Evolutionary conservation across 2,329 filamentous ascomycete genomes (phyloP), one percentile per base, ranked within the genome.

Genomic region (Lomentospora prolificans): DNA sequence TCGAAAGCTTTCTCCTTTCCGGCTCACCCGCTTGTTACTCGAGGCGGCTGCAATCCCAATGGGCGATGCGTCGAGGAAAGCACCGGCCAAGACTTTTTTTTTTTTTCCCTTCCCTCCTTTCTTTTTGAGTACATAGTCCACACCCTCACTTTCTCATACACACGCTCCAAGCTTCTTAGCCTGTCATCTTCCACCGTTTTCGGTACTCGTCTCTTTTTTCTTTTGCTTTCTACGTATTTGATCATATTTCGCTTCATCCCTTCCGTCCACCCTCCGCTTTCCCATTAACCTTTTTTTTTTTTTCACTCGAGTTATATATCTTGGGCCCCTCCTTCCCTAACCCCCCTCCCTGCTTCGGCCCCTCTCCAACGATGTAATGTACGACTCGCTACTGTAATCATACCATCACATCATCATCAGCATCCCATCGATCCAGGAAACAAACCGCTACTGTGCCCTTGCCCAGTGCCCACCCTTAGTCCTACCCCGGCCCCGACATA

Each of bases 341-440:
- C 44, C 12, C 12, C 44, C 44, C 44, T 22, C 44, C 44, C 44
- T 10, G 44, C 44, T 25, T 19, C 22, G 19, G 17, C 44, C 22
- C 44, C 44, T 48, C 44, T 48, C 22, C 44, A 9, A 22, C 44
- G 17, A 22, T 48, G 17, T 48, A 48, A 48, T 48, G 44, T 48
- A 48, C 22, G 17, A 48, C 44, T 48, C 12, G 44, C 44, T 48
- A 25, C 44, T 25, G 44, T 48, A 48, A 48, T 48, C 44, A 48
- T 48, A 48, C 44, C 44, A 48, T 48, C 44, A 48, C 44, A 48
- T 48, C 44, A 48, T 48, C 44, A 48, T 48, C 44, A 44, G 39
- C 39, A 44, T 44, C 44, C 44, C 44, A 48, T 48, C 44, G 44
- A 48, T 48, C 44, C 5, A 48, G 44, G 22, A 22, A 48, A 48